These are phyloP conservation scores for Barbarea vulgaris DNA, from an alignment of 345 rosid genomes.

Conservation along the genomic window DNA sequence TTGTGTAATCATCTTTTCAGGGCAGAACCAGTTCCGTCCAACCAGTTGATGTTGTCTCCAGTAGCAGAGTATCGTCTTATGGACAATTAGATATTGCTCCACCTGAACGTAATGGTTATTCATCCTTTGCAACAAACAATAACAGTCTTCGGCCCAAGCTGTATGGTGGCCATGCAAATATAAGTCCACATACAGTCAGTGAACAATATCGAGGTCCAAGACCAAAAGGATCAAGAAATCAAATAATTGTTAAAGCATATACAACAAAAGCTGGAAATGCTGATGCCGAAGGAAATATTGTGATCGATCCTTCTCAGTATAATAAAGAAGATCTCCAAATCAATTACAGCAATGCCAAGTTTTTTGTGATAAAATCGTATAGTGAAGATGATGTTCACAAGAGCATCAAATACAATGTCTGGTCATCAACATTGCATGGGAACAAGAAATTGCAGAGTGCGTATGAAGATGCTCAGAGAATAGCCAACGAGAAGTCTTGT, in stretches of 20 bases:
- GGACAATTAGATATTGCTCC: conserved; percentile 50
- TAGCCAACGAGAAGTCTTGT: conserved; percentile 51
- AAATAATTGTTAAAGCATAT: conserved; percentile 64
- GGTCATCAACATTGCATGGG: conserved; percentile 97
- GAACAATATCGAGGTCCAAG: conserved; percentile 76
- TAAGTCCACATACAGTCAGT: conserved; percentile 45
- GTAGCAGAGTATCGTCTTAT: conserved; percentile 51
- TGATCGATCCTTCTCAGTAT: conserved; percentile 64
- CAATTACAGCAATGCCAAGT: conserved; percentile 64
- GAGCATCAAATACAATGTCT: conserved; percentile 89
- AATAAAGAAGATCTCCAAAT: conserved; percentile 73
- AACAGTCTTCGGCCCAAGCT: conserved; percentile 57
- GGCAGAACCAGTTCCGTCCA: conserved; percentile 56
- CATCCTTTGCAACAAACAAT: conserved; percentile 49
- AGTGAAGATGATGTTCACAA: conserved; percentile 99
- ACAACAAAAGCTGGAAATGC: conserved; percentile 60
- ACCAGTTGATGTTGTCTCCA: conserved; percentile 45
- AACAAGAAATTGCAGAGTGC: conserved; percentile 89
- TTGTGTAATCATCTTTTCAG: conserved; percentile 45
- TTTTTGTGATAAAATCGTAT: conserved; percentile 91
- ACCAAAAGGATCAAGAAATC: conserved; percentile 55
- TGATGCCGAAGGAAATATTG: conserved; percentile 64
- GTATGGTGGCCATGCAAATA: conserved; percentile 45
- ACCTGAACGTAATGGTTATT: conserved; percentile 45
- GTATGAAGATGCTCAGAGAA: conserved; percentile 73